Evolutionary conservation across 1,139 yeast genomes (phyloP).

Genomic region (Pneumocystis murina): DNA sequence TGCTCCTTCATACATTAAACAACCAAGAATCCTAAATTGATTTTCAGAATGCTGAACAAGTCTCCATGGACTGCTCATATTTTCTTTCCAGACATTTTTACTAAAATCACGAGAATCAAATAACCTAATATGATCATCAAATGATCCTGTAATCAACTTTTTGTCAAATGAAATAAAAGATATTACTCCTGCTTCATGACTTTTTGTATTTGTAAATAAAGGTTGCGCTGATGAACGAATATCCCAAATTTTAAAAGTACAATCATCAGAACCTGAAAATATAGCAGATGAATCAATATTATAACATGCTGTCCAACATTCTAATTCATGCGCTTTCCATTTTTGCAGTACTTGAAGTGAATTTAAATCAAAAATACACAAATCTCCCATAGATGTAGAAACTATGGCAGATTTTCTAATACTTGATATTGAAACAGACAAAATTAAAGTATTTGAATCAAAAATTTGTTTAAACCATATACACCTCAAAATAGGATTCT

Average conservation of each 20-base stretch:
- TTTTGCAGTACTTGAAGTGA: neutral
- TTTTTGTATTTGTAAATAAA: constrained; percentile 2
- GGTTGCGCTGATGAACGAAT: neutral
- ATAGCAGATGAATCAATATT: constrained; percentile 1
- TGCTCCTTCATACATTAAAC: constrained; percentile 11
- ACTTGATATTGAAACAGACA: constrained; percentile 3
- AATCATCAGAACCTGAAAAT: constrained; percentile 10
- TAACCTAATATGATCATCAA: constrained; percentile 7
- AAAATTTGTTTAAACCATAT: neutral
- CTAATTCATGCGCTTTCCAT: constrained; percentile 3
- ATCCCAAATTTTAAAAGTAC: constrained; percentile 5
- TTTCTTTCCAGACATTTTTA: constrained; percentile 2
- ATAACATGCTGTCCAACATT: constrained; percentile 7
- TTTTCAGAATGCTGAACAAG: constrained; percentile 4
- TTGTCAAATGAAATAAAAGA: constrained; percentile 6
- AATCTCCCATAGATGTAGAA: constrained; percentile 5
- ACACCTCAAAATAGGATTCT: neutral
- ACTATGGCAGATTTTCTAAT: constrained; percentile 3
- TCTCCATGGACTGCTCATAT: constrained; percentile 10
- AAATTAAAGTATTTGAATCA: constrained; percentile 2
- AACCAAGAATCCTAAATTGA: constrained; percentile 1
- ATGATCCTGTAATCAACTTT: constrained; percentile 7
- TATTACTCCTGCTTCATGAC: constrained; percentile 9
- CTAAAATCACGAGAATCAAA: constrained; percentile 6
- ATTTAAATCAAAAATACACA: constrained; percentile 1